phyloP scores from a whole-genome alignment of 2,329 filamentous ascomycete species.

The Epichloe bromicola region DNA sequence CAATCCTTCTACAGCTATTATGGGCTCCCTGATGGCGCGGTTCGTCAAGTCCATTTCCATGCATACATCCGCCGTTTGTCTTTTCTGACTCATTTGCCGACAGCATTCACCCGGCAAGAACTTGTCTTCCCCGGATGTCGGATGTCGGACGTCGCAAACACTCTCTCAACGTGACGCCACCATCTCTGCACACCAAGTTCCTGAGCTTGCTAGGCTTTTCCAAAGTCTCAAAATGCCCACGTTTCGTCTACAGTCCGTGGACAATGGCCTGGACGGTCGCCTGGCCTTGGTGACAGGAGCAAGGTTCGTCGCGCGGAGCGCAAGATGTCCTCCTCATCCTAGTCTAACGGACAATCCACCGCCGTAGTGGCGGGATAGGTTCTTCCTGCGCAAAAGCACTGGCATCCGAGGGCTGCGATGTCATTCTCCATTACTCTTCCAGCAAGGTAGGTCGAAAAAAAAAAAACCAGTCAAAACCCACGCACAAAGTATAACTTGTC shows the following conservation, averaged over 20 bases:
- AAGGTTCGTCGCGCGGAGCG: neutral
- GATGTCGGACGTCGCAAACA: neutral
- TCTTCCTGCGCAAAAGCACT: conserved; percentile 4
- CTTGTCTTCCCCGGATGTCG: no score
- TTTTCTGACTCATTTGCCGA: no score
- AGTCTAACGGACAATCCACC: neutral
- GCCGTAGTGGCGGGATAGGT: conserved; percentile 5
- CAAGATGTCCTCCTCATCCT: neutral
- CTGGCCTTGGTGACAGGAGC: conserved; percentile 6
- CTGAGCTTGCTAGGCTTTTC: neutral
- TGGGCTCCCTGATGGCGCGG: no score
- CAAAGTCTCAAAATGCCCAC: neutral
- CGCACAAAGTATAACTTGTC: neutral
- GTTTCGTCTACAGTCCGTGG: neutral
- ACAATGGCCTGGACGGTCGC: conserved; percentile 1
- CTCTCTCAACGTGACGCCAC: neutral
- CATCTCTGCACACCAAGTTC: neutral
- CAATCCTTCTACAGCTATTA: no score
- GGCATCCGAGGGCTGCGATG: conserved; percentile 5
- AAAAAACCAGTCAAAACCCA: no score
- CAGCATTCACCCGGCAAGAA: no score
- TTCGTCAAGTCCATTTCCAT: no score
- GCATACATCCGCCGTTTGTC: no score
- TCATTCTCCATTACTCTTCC: conserved; percentile 5
- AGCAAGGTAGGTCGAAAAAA: conserved; percentile 1